Conservation (phyloP, 2,329 filamentous ascomycete genomes). For the Trichoderma sp. region DNA sequence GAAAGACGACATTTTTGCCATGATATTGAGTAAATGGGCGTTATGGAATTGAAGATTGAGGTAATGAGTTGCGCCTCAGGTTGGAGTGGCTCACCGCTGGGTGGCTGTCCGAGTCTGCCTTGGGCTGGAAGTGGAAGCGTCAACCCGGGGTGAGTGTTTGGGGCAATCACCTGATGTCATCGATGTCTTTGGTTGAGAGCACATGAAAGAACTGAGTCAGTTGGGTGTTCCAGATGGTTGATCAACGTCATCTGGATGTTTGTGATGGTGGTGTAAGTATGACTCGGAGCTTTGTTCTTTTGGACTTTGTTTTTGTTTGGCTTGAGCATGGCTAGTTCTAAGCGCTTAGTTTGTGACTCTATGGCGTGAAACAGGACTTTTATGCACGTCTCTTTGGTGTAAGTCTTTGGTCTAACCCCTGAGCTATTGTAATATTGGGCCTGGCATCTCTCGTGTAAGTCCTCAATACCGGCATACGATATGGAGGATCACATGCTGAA, state of each 20-base stretch:
- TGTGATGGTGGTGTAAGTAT: neutral
- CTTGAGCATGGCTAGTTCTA: neutral
- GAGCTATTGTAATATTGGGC: neutral
- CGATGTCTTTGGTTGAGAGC: neutral
- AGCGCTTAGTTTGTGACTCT: neutral
- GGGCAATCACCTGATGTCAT: neutral
- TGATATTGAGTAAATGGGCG: neutral
- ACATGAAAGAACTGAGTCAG: neutral
- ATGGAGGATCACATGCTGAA: neutral
- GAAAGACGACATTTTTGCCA: neutral
- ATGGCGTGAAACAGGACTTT: neutral
- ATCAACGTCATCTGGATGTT: neutral
- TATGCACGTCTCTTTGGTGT: neutral
- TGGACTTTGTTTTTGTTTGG: neutral
- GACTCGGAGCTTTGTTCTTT: neutral
- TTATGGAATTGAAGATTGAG: neutral
- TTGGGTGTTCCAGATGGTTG: neutral
- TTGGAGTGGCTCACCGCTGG: neutral
- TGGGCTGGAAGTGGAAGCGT: neutral
- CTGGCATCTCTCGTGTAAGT: neutral
- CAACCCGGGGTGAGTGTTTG: neutral
- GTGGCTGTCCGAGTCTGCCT: slow-evolving; percentile 3
- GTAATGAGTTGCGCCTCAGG: neutral
- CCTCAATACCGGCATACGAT: no score
- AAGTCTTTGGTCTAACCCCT: neutral